Conservation (phyloP, 2,329 filamentous ascomycete species). For the Penicillium sp. region DNA sequence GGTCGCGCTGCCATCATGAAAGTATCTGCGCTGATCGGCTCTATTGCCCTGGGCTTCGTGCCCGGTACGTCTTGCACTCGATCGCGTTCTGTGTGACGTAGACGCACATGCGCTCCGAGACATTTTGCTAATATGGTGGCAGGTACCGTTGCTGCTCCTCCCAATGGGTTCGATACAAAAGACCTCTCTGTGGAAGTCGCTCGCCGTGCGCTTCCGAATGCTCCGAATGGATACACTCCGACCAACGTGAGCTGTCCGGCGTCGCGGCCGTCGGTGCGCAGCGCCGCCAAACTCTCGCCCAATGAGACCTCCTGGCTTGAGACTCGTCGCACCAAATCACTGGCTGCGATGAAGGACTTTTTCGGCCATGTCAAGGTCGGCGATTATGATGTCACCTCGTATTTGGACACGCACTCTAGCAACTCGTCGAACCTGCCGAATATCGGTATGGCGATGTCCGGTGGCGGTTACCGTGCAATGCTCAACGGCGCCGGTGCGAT, state of each 20-base stretch:
- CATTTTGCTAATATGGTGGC: background rate
- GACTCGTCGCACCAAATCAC: constrained; percentile 67
- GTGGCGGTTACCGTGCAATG: constrained; percentile 84
- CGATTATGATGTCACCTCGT: constrained; percentile 72
- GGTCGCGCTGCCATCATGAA: constrained; percentile 14
- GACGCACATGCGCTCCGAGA: background rate
- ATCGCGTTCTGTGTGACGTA: background rate
- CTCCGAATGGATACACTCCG: constrained; percentile 71
- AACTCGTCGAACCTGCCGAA: constrained; percentile 62
- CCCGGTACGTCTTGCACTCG: constrained; percentile 16
- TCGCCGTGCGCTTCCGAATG: constrained; percentile 52
- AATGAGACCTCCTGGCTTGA: constrained; percentile 74
- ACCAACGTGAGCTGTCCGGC: constrained; percentile 66
- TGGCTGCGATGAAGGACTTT: constrained; percentile 70
- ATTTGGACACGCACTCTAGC: constrained; percentile 60
- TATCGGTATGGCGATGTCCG: constrained; percentile 75
- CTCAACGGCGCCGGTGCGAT: constrained; percentile 81
- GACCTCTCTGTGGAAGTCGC: constrained; percentile 10
- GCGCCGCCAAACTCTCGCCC: constrained; percentile 61
- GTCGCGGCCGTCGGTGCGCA: constrained; percentile 65
- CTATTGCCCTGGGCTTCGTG: constrained; percentile 15
- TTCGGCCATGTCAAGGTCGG: constrained; percentile 69
- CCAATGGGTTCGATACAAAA: constrained; percentile 7
- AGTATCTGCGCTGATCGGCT: constrained; percentile 10
- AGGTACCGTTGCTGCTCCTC: constrained; percentile 22